Evolutionary conservation across 2,329 filamentous ascomycete species (phyloP), one percentile per base, ranked within the genome.

Genomic region (Rhinocladiella similis): DNA sequence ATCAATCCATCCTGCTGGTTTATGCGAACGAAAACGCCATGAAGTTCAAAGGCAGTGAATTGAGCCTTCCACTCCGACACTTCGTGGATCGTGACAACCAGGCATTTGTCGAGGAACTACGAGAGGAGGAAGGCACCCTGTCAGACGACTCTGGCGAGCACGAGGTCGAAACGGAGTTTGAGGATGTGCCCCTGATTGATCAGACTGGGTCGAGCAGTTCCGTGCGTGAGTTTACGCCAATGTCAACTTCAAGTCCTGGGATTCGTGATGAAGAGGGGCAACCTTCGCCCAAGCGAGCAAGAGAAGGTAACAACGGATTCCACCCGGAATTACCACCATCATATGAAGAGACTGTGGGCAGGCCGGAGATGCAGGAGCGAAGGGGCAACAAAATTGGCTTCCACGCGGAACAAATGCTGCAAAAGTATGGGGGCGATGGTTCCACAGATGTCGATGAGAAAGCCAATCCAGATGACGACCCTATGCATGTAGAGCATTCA

Each of bases 11-110:
- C 2, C 68, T 87, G 1, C 75, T 87, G 9, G 78, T 87, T 2
- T 87, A 86, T 66, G 83, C 83, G 18, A 83, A 77, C 63, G 77
- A 81, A 19, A 70, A 70, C 53, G 76, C 77, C 18, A 65, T 78
- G 54, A 67, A 66, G 20, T 68, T 70, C 47, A 61, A 65, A 43
- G 66, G 65, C 18, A 67, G 66, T 6, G 62, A 68, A 66, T 53
- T 64, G 38, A 59, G 58, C 51, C 19, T 49, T 29, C 38, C 50
- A 2, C 38, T 64, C 22, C 55, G 77, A 70, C 65, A 72, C 25
- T 82, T 83, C 56, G 75, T 81, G n/a, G 72, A 76, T 33, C 69
- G 68, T 42, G 80, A 83, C 62, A 82, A 80, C 46, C 62, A 69
- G 49, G 63, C 68, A 16, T 78, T 78, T 53, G 68, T 69, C 14